Evolutionary conservation across 2,329 filamentous ascomycete species (phyloP).

Genomic region (Botryotinia narcissicola): DNA sequence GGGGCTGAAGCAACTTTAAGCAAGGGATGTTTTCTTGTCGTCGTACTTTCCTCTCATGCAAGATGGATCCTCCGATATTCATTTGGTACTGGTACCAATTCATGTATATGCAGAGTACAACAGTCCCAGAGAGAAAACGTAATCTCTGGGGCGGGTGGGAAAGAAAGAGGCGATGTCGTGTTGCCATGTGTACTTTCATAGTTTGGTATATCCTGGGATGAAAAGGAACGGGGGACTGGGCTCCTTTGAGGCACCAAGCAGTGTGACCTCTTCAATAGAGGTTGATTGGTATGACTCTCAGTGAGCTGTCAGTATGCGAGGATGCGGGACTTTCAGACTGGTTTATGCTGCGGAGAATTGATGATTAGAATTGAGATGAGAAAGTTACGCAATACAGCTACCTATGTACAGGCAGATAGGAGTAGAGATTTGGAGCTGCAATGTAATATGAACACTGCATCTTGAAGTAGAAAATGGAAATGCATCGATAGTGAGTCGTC

Average conservation of each 20-base stretch:
- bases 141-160: conserved; percentile 9
- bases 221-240: neutral
- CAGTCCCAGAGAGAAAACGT: neutral
- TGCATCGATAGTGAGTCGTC: neutral
- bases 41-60: conserved; percentile 6
- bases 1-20: conserved; percentile 10
- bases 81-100: conserved; percentile 14
- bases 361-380: conserved; percentile 17
- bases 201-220: conserved; percentile 3
- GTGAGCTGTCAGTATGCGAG: conserved; percentile 20
- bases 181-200: conserved; percentile 12
- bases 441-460: neutral
- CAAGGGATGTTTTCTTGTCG: conserved; percentile 10
- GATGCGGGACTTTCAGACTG: conserved; percentile 5
- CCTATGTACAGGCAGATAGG: neutral
- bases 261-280: neutral
- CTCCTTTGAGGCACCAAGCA: neutral
- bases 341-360: conserved; percentile 18
- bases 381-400: neutral
- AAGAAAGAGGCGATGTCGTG: conserved; percentile 12
- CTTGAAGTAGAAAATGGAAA: neutral
- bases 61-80: conserved; percentile 4
- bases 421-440: neutral
- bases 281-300: conserved; percentile 14
- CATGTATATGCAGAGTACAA: conserved; percentile 15